Conservation (phyloP, 352 stramenopile genomes). For the Thraustotheca clavata region DNA sequence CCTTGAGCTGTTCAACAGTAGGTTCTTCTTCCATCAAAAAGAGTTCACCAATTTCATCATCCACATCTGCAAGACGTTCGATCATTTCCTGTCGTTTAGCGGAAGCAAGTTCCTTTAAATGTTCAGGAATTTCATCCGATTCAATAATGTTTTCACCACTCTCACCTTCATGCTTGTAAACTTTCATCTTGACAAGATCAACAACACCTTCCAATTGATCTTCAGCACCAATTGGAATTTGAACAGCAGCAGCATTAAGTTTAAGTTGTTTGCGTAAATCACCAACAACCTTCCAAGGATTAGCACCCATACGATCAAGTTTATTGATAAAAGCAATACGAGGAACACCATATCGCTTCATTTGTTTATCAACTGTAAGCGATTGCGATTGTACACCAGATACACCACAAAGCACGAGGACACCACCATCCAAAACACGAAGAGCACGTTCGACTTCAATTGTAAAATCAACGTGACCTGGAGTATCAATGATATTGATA, state of each 20-base stretch:
- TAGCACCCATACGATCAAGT: constrained; percentile 95
- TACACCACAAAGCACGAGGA: constrained; percentile 89
- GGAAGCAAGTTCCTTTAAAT: constrained; percentile 76
- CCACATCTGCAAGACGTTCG: constrained; percentile 92
- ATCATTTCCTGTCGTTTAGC: constrained; percentile 92
- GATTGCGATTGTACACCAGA: constrained; percentile 97
- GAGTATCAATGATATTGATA: constrained; percentile 99
- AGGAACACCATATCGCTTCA: constrained; percentile 99
- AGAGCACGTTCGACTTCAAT: constrained; percentile 97
- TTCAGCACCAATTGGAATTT: constrained; percentile 97
- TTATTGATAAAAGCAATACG: constrained; percentile 99
- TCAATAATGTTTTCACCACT: constrained; percentile 80
- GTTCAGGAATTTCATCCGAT: constrained; percentile 84
- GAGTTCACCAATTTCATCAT: constrained; percentile 98
- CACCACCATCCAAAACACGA: constrained; percentile 95
- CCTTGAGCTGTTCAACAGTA: constrained; percentile 84
- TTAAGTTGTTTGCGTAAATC: constrained; percentile 95
- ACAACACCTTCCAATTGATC: constrained; percentile 92
- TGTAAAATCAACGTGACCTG: constrained; percentile 97
- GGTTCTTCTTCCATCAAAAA: constrained; percentile 98
- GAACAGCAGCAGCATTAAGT: constrained; percentile 93
- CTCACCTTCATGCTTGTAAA: constrained; percentile 88
- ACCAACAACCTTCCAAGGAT: constrained; percentile 92
- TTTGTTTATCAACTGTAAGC: constrained; percentile 98
- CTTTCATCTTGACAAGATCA: constrained; percentile 91